Evolutionary conservation across 2,329 filamentous ascomycete species (phyloP).

Genomic region (Alternaria angustiovoidea): DNA sequence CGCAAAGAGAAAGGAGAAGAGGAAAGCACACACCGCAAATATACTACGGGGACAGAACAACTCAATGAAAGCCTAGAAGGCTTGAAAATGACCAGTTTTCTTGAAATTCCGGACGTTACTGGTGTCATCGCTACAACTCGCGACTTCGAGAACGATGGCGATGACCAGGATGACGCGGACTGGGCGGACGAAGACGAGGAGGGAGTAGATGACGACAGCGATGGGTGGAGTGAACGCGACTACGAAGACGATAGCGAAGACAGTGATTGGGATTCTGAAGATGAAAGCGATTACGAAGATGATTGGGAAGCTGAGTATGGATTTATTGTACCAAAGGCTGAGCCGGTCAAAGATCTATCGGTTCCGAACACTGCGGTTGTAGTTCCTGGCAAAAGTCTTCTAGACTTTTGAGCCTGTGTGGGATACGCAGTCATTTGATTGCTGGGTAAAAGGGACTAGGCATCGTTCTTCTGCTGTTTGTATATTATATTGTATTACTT

Average conservation of each 20-base stretch:
- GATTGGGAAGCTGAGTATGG: conserved; percentile 19
- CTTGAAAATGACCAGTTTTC: background rate
- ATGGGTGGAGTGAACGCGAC: conserved; percentile 14
- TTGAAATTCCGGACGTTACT: background rate
- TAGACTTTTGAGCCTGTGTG: conserved; percentile 2
- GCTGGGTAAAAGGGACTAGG: background rate
- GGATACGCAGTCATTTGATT: background rate
- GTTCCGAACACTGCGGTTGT: background rate
- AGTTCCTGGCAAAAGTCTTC: conserved; percentile 2
- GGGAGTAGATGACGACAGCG: background rate
- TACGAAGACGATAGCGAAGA: conserved; percentile 17
- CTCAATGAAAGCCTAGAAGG: conserved; percentile 4
- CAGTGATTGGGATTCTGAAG: conserved; percentile 16
- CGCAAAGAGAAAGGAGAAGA: background rate
- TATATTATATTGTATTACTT: background rate
- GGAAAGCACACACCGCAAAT: background rate
- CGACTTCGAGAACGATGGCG: conserved; percentile 10
- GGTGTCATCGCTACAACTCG: background rate
- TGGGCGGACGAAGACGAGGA: conserved; percentile 7
- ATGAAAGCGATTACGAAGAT: conserved; percentile 18
- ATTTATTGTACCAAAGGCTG: conserved; percentile 4
- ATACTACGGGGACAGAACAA: background rate
- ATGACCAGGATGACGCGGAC: conserved; percentile 6
- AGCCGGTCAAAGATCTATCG: background rate
- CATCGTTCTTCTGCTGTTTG: background rate